Evolutionary conservation across 2,329 filamentous ascomycete genomes (phyloP).

Genomic region (Paraphaeosphaeria minitans): DNA sequence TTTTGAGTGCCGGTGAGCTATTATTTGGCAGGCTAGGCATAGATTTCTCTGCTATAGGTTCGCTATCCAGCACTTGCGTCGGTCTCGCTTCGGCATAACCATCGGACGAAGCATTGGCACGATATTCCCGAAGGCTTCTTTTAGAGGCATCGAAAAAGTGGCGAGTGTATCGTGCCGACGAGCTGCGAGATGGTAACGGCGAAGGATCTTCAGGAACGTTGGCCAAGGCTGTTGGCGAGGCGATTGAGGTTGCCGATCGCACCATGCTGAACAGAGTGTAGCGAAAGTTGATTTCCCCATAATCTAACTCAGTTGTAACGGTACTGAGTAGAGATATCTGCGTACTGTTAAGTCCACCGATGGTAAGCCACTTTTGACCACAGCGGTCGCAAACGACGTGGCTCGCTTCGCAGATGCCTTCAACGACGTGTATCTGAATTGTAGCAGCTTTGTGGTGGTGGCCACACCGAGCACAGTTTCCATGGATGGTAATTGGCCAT

Average conservation of each 20-base stretch:
- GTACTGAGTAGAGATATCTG: conserved; percentile 32
- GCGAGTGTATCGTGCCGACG: conserved; percentile 4
- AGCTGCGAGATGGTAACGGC: conserved; percentile 12
- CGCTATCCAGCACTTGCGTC: no score
- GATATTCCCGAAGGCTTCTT: not conserved
- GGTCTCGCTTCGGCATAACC: not conserved
- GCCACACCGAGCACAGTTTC: conserved; percentile 36
- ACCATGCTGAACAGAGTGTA: conserved; percentile 27
- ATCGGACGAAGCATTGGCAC: not conserved
- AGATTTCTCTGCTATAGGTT: not conserved
- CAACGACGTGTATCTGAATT: conserved; percentile 24
- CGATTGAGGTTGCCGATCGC: conserved; percentile 23
- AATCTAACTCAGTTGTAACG: conserved; percentile 24
- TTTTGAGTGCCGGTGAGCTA: not conserved
- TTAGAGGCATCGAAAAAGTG: not conserved
- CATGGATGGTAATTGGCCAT: conserved; percentile 30
- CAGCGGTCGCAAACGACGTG: conserved; percentile 33
- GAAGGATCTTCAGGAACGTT: conserved; percentile 21
- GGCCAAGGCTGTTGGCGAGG: conserved; percentile 18
- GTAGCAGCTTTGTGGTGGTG: conserved; percentile 32
- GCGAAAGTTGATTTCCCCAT: conserved; percentile 22
- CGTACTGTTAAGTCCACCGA: conserved; percentile 31
- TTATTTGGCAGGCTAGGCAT: not conserved
- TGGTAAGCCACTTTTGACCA: conserved; percentile 29
- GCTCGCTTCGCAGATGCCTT: conserved; percentile 18